Conservation (phyloP, 2,329 filamentous ascomycete species). For the Tolypocladium capitatum region DNA sequence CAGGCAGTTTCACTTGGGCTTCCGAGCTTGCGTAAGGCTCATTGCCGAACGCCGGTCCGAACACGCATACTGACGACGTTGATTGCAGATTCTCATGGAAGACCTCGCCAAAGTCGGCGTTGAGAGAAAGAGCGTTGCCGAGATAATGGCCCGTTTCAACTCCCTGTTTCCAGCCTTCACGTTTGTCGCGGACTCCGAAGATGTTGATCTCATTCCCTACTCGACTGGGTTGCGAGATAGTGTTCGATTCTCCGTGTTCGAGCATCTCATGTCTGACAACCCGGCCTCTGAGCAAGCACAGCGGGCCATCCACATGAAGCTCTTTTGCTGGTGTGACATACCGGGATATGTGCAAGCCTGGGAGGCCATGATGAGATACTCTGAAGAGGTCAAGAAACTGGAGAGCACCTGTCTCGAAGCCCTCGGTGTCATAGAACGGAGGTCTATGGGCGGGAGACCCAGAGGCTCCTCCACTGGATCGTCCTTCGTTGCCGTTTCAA, state of each 20-base stretch:
- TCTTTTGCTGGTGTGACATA: constrained; percentile 20
- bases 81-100: constrained; percentile 14
- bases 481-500: constrained; percentile 4
- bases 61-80: background rate
- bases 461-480: constrained; percentile 1
- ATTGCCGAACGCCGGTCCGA: background rate
- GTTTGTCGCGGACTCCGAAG: constrained; percentile 9
- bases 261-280: constrained; percentile 17
- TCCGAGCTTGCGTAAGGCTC: constrained; percentile 18
- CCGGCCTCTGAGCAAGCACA: constrained; percentile 8
- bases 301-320: constrained; percentile 14
- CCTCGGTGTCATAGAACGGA: constrained; percentile 9
- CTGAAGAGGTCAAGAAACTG: constrained; percentile 20
- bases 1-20: constrained; percentile 16
- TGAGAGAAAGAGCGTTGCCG: constrained; percentile 4
- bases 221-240: constrained; percentile 19
- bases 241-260: constrained; percentile 21
- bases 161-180: constrained; percentile 18
- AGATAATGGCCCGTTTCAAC: constrained; percentile 22
- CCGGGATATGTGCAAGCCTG: constrained; percentile 16
- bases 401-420: constrained; percentile 16
- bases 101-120: constrained; percentile 6
- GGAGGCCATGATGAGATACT: constrained; percentile 17
- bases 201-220: constrained; percentile 15
- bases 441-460: background rate